phyloP scores from a whole-genome alignment of 2,329 filamentous ascomycete species.

The Phialocephala sp. region DNA sequence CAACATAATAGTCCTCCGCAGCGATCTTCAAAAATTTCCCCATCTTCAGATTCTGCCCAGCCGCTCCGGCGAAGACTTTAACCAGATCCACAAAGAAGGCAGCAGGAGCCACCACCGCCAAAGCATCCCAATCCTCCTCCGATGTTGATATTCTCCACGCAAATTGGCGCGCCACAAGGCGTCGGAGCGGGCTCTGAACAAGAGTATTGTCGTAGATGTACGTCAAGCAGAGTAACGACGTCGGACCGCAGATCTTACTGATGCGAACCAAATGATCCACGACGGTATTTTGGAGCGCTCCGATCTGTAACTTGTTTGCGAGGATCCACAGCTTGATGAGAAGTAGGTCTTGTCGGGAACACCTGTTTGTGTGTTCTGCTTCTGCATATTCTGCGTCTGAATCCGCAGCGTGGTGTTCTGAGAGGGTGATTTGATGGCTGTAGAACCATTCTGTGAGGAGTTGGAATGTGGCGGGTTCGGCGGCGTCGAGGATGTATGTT shows the following conservation, averaged over 20 bases:
- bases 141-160: no score
- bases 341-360: not conserved
- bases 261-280: not conserved
- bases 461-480: not conserved
- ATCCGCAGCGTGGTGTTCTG: no score
- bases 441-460: not conserved
- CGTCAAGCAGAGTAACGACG: not conserved
- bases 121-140: no score
- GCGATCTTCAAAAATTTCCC: no score
- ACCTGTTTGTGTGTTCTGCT: not conserved
- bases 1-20: no score
- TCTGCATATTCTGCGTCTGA: no score
- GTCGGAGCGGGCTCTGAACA: not conserved
- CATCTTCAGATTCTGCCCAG: no score
- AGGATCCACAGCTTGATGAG: not conserved
- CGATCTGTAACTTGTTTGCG: not conserved
- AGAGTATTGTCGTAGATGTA: not conserved
- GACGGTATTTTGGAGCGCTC: not conserved
- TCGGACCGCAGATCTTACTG: not conserved
- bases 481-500: constrained; percentile 11
- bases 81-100: no score
- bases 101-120: no score
- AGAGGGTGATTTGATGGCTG: not conserved
- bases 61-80: no score
- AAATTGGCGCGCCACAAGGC: no score